A percentile compares a stretch with the other conserved stretches of the same genome.
Evolutionary conservation across 345 rosid species (phyloP).

Genomic region (Populus ilicifolia): DNA sequence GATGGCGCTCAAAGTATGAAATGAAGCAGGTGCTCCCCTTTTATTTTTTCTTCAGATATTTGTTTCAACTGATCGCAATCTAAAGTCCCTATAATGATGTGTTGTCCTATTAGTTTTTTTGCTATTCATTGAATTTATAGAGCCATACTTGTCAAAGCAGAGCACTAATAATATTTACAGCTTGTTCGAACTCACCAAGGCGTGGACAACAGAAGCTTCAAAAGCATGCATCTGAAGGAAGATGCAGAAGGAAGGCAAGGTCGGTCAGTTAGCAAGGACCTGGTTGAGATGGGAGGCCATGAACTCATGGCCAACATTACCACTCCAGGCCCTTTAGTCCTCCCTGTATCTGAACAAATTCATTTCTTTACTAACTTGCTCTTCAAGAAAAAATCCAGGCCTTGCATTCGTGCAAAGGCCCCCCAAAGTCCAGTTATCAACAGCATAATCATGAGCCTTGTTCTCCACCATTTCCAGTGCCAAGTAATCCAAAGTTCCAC

Average conservation of each 20-base stretch:
- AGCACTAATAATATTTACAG: constrained; percentile 21
- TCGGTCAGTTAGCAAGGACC: constrained; percentile 47
- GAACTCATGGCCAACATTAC: constrained; percentile 65
- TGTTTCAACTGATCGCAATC: neutral
- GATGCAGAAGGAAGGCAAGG: constrained; percentile 50
- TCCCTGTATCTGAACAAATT: constrained; percentile 44
- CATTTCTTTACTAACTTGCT: constrained; percentile 45
- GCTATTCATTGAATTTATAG: neutral
- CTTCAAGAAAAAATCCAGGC: constrained; percentile 30
- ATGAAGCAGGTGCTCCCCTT: neutral
- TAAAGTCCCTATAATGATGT: neutral
- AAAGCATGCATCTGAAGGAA: constrained; percentile 48
- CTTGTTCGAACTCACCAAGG: constrained; percentile 65
- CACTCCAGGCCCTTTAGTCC: constrained; percentile 52
- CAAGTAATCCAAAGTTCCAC: constrained; percentile 92
- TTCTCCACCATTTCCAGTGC: constrained; percentile 98
- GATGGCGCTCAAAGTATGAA: constrained; percentile 16
- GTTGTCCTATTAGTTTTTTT: neutral
- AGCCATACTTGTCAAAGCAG: neutral
- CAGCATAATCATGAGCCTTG: constrained; percentile 80
- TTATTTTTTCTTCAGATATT: neutral
- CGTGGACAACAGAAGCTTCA: constrained; percentile 48
- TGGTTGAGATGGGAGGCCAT: constrained; percentile 48
- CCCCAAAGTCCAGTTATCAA: constrained; percentile 97
- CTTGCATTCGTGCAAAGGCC: constrained; percentile 58